A percentile compares a stretch with the other conserved stretches of the same genome.
phyloP scores from a whole-genome alignment of 352 stramenopile genomes.

The Globisporangium iwayamae region DNA sequence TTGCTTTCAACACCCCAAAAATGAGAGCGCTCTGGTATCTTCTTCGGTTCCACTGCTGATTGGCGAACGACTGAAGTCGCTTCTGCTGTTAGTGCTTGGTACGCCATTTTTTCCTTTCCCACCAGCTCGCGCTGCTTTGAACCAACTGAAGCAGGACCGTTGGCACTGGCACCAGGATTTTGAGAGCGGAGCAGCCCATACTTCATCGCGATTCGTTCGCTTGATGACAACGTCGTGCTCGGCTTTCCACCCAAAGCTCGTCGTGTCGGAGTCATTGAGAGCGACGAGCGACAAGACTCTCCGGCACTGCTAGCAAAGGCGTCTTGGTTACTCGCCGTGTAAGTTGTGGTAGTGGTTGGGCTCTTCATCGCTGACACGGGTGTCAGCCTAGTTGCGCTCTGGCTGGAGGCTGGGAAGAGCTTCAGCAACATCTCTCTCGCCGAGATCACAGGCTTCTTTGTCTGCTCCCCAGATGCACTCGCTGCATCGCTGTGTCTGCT shows the following conservation, averaged over 20 bases:
- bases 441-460: slow-evolving; percentile 56
- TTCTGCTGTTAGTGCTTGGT: neutral
- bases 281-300: neutral
- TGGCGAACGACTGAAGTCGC: neutral
- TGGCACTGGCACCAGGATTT: neutral
- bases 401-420: slow-evolving; percentile 28
- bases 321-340: neutral
- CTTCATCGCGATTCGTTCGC: slow-evolving; percentile 57
- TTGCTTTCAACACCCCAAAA: slow-evolving; percentile 11
- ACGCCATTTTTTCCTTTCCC: neutral
- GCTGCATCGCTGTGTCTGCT: neutral
- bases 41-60: slow-evolving; percentile 1
- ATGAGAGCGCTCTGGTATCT: slow-evolving; percentile 2
- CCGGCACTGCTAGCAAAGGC: neutral
- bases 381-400: neutral
- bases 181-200: slow-evolving; percentile 41
- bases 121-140: neutral
- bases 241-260: neutral
- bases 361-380: neutral
- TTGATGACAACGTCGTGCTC: slow-evolving; percentile 24
- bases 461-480: neutral
- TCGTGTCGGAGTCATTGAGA: neutral
- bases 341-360: neutral
- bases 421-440: slow-evolving; percentile 54
- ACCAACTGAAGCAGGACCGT: no score